Base-by-base conservation (phyloP, 352 stramenopile genomes). In the Phytophthora citrophthora region DNA sequence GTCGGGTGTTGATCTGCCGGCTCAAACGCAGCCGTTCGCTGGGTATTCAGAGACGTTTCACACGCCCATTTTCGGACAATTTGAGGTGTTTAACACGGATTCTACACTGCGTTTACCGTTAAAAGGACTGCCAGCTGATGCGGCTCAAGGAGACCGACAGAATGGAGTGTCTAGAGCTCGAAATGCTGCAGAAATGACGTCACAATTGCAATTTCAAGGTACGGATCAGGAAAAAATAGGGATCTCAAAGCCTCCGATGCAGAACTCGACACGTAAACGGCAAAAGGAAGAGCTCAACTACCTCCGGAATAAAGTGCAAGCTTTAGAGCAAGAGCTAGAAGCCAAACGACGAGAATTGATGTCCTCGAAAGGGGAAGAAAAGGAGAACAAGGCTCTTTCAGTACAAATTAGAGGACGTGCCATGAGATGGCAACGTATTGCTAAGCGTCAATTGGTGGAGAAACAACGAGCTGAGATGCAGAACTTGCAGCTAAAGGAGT, bases 221-320 rank as follows among this genome's bases (percentile, higher is more conserved):
- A 11, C 36, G 29, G 29, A 34, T 13, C 29, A 64, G 18, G 43
- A 29, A 12, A 60, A 59, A 48, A 9, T 41, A 23, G 49, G 23
- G 6, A 31, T 32, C 10, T 24, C 50, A 9, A 53, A 44, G 2
- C 65, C 60, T 36, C 74, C 74, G 5, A 75, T 80, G 69, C 68
- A 81, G 50, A 89, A 86, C 63, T 79, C 76, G 29, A 86, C 77
- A 12, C 72, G 78, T 20, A 73, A 69, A 62, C 68, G 76, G 23
- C 78, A 83, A 59, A 83, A 88, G 50, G 62, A 83, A 45, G 81
- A 90, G 64, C 54, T 90, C 12, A 61, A 51, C 29, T 88, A 86
- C 48, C 66, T 90, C 11, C 71, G 78, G 9, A 16, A 62, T 11
- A 79, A 80, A 53, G 81, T 86, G 20, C 53, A 66, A 13, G 63